phyloP scores from a whole-genome alignment of 2,329 filamentous ascomycete genomes.

The Coniochaeta sp. region DNA sequence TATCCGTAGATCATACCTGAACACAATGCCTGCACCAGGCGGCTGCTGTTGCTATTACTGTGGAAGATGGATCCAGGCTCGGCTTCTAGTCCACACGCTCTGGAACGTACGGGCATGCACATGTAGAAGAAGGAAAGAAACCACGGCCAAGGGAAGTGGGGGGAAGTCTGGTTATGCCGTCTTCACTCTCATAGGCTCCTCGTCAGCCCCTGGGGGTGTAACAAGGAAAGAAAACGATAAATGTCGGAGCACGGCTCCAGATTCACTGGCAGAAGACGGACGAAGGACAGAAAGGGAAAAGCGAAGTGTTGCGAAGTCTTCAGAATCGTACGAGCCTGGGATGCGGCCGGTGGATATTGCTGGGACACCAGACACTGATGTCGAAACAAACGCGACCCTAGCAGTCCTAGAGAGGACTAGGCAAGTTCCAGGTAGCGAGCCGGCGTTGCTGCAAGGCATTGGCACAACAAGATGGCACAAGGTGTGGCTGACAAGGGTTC shows the following conservation, averaged over 20 bases:
- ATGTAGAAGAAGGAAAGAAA: not conserved
- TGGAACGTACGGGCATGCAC: not conserved
- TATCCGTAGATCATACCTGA: conserved; percentile 36
- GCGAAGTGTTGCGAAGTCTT: not conserved
- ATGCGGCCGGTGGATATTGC: not conserved
- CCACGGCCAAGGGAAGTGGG: not conserved
- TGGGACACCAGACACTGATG: not conserved
- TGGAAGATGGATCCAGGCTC: not conserved
- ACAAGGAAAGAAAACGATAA: conserved; percentile 1
- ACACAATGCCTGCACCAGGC: conserved; percentile 25
- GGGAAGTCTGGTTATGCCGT: not conserved
- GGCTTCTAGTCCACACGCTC: not conserved
- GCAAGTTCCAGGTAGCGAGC: not conserved
- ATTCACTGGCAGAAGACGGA: not conserved
- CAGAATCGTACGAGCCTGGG: not conserved
- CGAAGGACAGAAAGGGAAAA: not conserved
- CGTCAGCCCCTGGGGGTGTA: not conserved
- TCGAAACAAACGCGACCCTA: not conserved
- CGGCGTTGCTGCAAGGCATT: not conserved
- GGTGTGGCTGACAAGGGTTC: not conserved
- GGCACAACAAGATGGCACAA: not conserved
- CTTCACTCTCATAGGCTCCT: not conserved
- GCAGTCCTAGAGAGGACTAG: not conserved
- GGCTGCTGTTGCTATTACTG: conserved; percentile 6
- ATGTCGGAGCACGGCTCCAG: not conserved